These are phyloP conservation scores for Falciphora oryzae DNA, from an alignment of 2,329 filamentous ascomycete genomes.

Conservation along the genomic window DNA sequence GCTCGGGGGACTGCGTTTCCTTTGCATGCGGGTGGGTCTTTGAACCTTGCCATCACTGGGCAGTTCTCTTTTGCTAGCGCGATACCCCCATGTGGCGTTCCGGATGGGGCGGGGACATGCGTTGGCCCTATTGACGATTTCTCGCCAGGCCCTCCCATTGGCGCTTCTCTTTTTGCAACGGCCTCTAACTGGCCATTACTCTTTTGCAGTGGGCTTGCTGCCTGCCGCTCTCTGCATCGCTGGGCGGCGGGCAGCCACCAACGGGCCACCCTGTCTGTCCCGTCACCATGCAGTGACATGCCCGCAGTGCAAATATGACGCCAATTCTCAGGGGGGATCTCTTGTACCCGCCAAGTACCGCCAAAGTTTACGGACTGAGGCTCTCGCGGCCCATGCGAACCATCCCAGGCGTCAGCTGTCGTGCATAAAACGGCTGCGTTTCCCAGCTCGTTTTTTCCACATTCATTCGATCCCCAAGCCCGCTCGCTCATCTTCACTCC, in stretches of 20 bases:
- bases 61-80: no score
- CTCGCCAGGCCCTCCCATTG: background rate
- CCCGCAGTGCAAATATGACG: background rate
- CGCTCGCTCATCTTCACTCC: background rate
- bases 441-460: background rate
- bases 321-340: background rate
- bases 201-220: background rate
- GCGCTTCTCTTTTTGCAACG: background rate
- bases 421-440: no score
- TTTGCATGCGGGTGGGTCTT: no score
- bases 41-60: no score
- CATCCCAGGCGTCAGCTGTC: no score
- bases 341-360: no score
- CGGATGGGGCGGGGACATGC: no score
- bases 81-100: background rate
- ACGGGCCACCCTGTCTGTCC: background rate
- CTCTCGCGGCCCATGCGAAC: no score
- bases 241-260: no score
- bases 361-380: no score
- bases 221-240: background rate
- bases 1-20: no score
- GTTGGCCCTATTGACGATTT: no score
- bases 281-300: background rate
- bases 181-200: background rate
- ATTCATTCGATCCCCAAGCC: background rate